Percentiles rank a stretch among this genome's conserved stretches.
Conservation (phyloP, 768 basidiomycete genomes). For the Hypholoma sublateritium region DNA sequence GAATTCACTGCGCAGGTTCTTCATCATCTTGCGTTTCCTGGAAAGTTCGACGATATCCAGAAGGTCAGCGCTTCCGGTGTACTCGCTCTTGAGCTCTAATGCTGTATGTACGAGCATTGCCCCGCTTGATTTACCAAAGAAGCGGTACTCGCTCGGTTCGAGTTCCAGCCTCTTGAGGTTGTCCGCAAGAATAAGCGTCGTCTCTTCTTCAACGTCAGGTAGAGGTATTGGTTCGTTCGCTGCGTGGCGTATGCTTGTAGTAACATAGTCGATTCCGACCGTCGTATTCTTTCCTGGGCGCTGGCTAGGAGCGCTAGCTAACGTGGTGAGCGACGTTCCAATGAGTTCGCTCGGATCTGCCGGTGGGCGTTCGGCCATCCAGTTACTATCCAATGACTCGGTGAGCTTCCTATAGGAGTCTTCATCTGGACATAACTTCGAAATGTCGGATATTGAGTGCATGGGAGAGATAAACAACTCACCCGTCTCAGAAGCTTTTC, state of each 20-base stretch:
- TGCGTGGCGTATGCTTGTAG: constrained; percentile 32
- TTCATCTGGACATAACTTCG: constrained; percentile 64
- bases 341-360: constrained; percentile 22
- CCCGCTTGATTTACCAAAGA: constrained; percentile 58
- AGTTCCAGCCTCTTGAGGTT: constrained; percentile 33
- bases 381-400: constrained; percentile 25
- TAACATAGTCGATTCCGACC: constrained; percentile 25
- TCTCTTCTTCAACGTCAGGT: constrained; percentile 34
- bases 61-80: constrained; percentile 33
- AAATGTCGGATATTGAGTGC: background rate
- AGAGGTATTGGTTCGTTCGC: constrained; percentile 14
- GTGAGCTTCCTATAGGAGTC: constrained; percentile 60
- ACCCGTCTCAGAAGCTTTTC: constrained; percentile 53
- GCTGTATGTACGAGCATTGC: constrained; percentile 54
- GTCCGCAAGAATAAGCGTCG: constrained; percentile 32
- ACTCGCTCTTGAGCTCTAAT: constrained; percentile 59
- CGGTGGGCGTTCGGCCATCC: constrained; percentile 18
- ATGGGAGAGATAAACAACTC: constrained; percentile 9
- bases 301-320: background rate
- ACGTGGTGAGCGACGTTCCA: background rate
- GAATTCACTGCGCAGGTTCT: constrained; percentile 32
- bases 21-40: constrained; percentile 11
- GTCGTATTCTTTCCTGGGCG: background rate
- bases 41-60: constrained; percentile 4
- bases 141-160: constrained; percentile 38